phyloP scores from a whole-genome alignment of 2,329 filamentous ascomycete genomes.

The Paracoccidioides brasiliensis region DNA sequence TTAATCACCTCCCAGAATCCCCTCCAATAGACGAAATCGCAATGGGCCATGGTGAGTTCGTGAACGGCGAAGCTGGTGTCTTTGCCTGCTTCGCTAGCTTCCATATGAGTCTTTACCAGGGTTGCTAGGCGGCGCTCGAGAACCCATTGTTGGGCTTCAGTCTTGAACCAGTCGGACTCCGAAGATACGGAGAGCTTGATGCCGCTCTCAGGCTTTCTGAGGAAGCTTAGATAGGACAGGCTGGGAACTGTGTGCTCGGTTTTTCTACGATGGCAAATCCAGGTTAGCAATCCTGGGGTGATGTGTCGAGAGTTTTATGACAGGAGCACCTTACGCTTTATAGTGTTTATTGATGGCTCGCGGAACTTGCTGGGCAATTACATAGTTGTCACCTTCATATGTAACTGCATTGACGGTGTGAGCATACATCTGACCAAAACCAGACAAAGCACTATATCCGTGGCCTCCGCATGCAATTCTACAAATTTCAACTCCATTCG shows the following conservation, averaged over 20 bases:
- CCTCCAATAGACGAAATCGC: slow-evolving; percentile 15
- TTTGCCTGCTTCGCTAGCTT: slow-evolving; percentile 10
- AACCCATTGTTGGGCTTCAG: slow-evolving; percentile 11
- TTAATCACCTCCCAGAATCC: slow-evolving; percentile 12
- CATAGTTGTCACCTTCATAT: slow-evolving; percentile 32
- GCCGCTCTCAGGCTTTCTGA: slow-evolving; percentile 5
- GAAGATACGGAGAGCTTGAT: slow-evolving; percentile 1
- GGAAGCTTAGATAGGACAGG: slow-evolving; percentile 13
- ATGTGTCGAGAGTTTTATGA: neutral
- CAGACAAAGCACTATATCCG: slow-evolving; percentile 24
- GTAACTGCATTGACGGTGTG: slow-evolving; percentile 18
- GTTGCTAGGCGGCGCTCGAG: slow-evolving; percentile 12
- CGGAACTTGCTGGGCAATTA: slow-evolving; percentile 28
- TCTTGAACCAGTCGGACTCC: slow-evolving; percentile 10
- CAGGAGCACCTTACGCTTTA: slow-evolving; percentile 6
- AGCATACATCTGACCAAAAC: slow-evolving; percentile 20
- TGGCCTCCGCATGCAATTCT: slow-evolving; percentile 25
- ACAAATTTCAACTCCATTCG: slow-evolving; percentile 13
- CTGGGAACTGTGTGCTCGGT: slow-evolving; percentile 12
- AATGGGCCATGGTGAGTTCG: slow-evolving; percentile 17
- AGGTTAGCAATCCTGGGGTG: too few relatives aligned
- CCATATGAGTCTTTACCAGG: slow-evolving; percentile 13
- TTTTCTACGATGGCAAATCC: slow-evolving; percentile 4
- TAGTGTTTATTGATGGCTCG: slow-evolving; percentile 15
- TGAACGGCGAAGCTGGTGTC: slow-evolving; percentile 16